Evolutionary conservation across 164 flowering plant species (phyloP).

Genomic region (Annona squamosa): DNA sequence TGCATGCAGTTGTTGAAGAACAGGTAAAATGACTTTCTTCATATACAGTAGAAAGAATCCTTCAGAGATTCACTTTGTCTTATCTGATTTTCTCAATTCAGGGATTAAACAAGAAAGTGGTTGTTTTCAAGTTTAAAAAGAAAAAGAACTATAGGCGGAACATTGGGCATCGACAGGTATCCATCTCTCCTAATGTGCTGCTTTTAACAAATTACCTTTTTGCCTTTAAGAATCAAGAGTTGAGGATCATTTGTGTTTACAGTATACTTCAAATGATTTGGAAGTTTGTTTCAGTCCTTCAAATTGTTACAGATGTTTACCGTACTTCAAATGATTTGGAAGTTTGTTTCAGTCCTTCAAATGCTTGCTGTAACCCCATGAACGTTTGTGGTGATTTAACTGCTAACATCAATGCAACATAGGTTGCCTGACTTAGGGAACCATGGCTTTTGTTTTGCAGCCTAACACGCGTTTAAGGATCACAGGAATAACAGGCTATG

Average conservation of each 20-base stretch:
- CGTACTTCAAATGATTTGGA: not conserved
- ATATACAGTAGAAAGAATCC: not conserved
- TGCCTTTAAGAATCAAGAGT: not conserved
- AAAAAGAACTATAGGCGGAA: slow-evolving; percentile 79
- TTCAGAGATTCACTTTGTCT: not conserved
- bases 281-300: not conserved
- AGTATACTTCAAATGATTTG: not conserved
- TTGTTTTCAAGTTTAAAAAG: slow-evolving; percentile 84
- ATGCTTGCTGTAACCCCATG: no score
- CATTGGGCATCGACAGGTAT: slow-evolving; percentile 92
- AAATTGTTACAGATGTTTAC: no score
- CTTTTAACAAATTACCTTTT: not conserved
- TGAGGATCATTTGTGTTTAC: not conserved
- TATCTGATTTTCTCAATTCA: slow-evolving; percentile 19
- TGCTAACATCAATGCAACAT: no score
- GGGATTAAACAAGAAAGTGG: slow-evolving; percentile 63
- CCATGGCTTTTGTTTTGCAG: slow-evolving; percentile 31
- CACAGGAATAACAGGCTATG: slow-evolving; percentile 79
- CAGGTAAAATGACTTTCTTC: slow-evolving; percentile 36
- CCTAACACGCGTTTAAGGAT: slow-evolving; percentile 85
- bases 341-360: not conserved
- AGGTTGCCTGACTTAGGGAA: not conserved
- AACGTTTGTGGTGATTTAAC: no score
- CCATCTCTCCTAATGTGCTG: not conserved
- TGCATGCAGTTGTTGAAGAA: slow-evolving; percentile 95